These are phyloP conservation scores for Pichia occidentalis DNA, from an alignment of 805 yeast genomes.

Conservation along the genomic window DNA sequence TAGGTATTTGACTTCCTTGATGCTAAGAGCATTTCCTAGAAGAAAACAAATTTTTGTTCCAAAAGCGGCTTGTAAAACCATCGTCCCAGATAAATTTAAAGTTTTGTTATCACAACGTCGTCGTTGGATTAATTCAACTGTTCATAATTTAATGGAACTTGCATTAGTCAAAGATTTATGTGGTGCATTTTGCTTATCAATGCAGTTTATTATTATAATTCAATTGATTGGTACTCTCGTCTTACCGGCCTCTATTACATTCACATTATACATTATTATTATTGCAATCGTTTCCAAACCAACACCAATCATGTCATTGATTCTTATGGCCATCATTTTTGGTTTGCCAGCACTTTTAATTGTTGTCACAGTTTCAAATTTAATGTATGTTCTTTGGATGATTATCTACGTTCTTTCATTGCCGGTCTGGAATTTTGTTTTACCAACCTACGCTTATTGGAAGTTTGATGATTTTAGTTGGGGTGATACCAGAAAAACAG, in stretches of 20 bases:
- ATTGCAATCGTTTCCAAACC: slow-evolving; percentile 65
- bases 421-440: slow-evolving; percentile 90
- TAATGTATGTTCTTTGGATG: slow-evolving; percentile 74
- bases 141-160: slow-evolving; percentile 85
- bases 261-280: slow-evolving; percentile 74
- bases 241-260: slow-evolving; percentile 79
- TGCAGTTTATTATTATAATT: slow-evolving; percentile 84
- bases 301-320: slow-evolving; percentile 70
- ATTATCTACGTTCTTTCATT: slow-evolving; percentile 67
- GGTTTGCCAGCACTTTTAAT: slow-evolving; percentile 83
- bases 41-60: slow-evolving; percentile 83
- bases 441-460: slow-evolving; percentile 88
- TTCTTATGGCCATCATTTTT: slow-evolving; percentile 68
- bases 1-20: slow-evolving; percentile 74
- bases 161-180: slow-evolving; percentile 79
- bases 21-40: slow-evolving; percentile 85
- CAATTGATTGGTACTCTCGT: slow-evolving; percentile 85
- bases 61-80: slow-evolving; percentile 86
- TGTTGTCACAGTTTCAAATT: slow-evolving; percentile 70
- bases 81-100: slow-evolving; percentile 76
- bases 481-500: slow-evolving; percentile 90
- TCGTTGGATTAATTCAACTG: slow-evolving; percentile 95
- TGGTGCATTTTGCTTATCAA: slow-evolving; percentile 91
- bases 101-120: slow-evolving; percentile 88
- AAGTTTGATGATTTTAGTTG: slow-evolving; percentile 93